phyloP scores from a whole-genome alignment of 2,329 filamentous ascomycete genomes.

The Calonectria crousiana region DNA sequence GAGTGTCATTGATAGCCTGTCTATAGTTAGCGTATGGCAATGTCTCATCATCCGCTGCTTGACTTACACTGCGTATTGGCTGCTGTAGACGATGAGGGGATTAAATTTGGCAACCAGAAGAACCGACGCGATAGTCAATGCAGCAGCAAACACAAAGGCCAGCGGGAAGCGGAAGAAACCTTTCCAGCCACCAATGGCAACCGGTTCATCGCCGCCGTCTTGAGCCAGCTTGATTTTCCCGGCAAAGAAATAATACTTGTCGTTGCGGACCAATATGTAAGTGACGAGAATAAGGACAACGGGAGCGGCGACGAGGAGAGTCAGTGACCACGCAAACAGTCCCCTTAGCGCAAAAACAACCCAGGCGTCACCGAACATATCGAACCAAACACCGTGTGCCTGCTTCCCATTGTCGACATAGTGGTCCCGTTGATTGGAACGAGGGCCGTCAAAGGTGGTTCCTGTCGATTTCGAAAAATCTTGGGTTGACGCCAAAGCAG shows the following conservation, averaged over 20 bases:
- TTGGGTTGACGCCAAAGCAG: constrained; percentile 80
- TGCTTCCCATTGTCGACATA: constrained; percentile 74
- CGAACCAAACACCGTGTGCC: constrained; percentile 89
- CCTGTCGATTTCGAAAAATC: constrained; percentile 77
- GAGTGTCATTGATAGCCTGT: constrained; percentile 84
- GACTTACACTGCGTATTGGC: constrained; percentile 79
- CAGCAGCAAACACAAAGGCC: constrained; percentile 75
- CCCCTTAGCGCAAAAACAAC: constrained; percentile 84
- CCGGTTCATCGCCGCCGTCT: constrained; percentile 69
- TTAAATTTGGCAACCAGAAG: constrained; percentile 86
- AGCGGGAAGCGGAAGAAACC: constrained; percentile 89
- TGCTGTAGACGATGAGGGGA: constrained; percentile 91
- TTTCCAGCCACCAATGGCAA: constrained; percentile 79
- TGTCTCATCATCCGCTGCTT: background rate
- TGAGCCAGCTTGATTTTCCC: constrained; percentile 66
- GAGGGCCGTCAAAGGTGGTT: constrained; percentile 72
- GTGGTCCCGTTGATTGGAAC: constrained; percentile 67
- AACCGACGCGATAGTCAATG: constrained; percentile 77
- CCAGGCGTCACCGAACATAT: constrained; percentile 85
- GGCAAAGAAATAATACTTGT: constrained; percentile 92
- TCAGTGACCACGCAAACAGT: constrained; percentile 89
- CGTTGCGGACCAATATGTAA: constrained; percentile 74
- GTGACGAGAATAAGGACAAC: constrained; percentile 78
- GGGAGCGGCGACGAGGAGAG: constrained; percentile 83
- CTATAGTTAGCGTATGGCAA: constrained; percentile 29